Percentiles rank a stretch among this genome's conserved stretches.
These are phyloP conservation scores for Syncephalastrum racemosum DNA, from an alignment of 371 early-diverging fungal genomes.

Conservation along the genomic window DNA sequence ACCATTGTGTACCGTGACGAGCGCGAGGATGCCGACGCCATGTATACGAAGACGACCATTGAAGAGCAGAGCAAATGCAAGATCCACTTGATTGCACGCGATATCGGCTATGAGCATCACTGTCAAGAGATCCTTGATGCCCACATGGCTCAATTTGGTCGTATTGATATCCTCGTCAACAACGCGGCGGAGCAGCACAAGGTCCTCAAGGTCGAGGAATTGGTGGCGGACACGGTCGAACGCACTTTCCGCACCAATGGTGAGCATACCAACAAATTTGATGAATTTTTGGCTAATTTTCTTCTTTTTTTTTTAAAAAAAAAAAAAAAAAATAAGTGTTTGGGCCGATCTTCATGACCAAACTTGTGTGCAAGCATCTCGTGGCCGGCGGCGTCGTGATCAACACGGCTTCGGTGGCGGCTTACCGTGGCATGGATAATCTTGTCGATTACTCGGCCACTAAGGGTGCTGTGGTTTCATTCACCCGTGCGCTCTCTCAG, in stretches of 20 bases:
- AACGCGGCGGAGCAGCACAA: constrained; percentile 64
- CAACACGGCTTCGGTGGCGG: constrained; percentile 62
- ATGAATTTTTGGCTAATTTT: background rate
- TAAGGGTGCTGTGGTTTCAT: constrained; percentile 58
- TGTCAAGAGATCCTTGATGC: constrained; percentile 47
- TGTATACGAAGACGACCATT: constrained; percentile 45
- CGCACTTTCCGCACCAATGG: constrained; percentile 56
- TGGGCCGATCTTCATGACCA: constrained; percentile 60
- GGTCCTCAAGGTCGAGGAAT: constrained; percentile 36
- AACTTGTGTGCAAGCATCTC: constrained; percentile 51
- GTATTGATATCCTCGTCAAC: constrained; percentile 61
- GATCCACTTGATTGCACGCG: constrained; percentile 45
- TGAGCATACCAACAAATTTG: constrained; percentile 12
- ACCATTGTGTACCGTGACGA: constrained; percentile 54
- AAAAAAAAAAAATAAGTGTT: constrained; percentile 32
- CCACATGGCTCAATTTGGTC: constrained; percentile 46
- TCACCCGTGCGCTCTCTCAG: constrained; percentile 61
- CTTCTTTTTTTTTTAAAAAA: background rate
- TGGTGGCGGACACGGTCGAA: constrained; percentile 35
- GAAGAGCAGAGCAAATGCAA: constrained; percentile 45
- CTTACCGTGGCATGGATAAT: constrained; percentile 56
- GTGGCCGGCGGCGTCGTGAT: constrained; percentile 49
- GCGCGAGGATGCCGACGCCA: constrained; percentile 48
- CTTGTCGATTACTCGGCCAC: constrained; percentile 61
- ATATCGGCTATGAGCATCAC: constrained; percentile 45